Percentiles rank a stretch among this genome's conserved stretches.
These are phyloP conservation scores for Rubus idaeus DNA, from an alignment of 306 rosid genomes.

Conservation along the genomic window DNA sequence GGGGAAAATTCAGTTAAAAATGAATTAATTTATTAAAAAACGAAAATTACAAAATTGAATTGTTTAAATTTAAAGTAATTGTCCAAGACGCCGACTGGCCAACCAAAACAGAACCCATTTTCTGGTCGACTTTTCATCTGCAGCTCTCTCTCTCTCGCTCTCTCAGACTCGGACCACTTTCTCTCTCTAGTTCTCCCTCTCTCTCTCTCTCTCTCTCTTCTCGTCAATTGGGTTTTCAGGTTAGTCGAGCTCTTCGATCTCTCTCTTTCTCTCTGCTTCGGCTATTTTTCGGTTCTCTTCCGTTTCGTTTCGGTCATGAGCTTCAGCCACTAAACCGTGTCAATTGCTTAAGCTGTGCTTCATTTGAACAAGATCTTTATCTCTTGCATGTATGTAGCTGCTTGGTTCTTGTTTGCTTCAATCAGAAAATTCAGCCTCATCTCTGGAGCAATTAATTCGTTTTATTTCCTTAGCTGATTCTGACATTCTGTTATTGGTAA, in stretches of 20 bases:
- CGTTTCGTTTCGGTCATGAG: conserved; percentile 12
- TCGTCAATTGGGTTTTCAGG: conserved; percentile 39
- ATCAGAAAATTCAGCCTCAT: no score
- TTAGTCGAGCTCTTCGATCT: conserved; percentile 40
- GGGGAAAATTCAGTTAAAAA: background rate
- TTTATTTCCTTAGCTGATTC: background rate
- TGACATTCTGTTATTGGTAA: background rate
- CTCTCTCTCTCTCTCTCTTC: conserved; percentile 39
- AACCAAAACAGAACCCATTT: conserved; percentile 69
- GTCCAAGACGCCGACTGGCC: conserved; percentile 86
- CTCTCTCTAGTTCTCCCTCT: background rate
- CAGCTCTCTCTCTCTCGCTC: conserved; percentile 8
- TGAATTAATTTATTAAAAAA: background rate
- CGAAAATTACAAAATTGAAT: background rate
- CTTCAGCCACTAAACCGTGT: background rate
- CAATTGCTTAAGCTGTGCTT: background rate
- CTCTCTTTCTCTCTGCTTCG: conserved; percentile 24
- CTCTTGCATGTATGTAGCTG: background rate
- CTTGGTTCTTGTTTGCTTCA: background rate
- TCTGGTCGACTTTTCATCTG: conserved; percentile 47
- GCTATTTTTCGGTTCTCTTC: background rate
- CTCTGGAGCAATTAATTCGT: no score
- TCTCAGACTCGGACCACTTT: conserved; percentile 1
- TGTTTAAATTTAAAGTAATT: conserved; percentile 18
- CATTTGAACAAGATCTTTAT: background rate